Percentiles rank a stretch among this genome's conserved stretches.
Conservation (phyloP, 2,329 filamentous ascomycete genomes). For the Zasmidium cellare region DNA sequence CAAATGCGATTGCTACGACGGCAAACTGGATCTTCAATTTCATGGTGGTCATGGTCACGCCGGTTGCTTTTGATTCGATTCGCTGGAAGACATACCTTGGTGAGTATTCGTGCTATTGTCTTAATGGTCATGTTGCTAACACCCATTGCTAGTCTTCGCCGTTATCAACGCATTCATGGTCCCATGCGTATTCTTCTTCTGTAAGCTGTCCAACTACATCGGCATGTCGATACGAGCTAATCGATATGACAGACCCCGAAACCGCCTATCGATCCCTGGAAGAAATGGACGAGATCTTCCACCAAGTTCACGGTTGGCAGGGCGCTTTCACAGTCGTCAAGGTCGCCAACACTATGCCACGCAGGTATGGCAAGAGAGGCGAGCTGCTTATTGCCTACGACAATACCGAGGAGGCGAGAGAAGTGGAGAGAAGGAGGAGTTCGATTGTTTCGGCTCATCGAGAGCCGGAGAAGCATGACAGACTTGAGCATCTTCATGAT, state of each 20-base stretch:
- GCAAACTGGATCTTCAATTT: conserved; percentile 33
- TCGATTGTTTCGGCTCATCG: conserved; percentile 15
- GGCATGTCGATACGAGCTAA: too few relatives aligned
- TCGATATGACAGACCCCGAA: too few relatives aligned
- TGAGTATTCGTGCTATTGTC: background rate
- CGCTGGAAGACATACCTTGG: conserved; percentile 60
- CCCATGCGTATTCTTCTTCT: conserved; percentile 41
- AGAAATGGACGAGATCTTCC: conserved; percentile 62
- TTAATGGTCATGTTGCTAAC: background rate
- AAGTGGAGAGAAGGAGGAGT: conserved; percentile 25
- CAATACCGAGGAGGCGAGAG: conserved; percentile 34
- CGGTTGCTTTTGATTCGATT: conserved; percentile 58
- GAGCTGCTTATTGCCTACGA: conserved; percentile 57
- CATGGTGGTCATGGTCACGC: conserved; percentile 58
- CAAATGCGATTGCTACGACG: conserved; percentile 45
- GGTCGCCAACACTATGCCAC: conserved; percentile 53
- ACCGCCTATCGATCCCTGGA: conserved; percentile 64
- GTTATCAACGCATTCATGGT: conserved; percentile 64
- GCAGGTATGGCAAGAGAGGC: conserved; percentile 59
- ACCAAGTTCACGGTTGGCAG: conserved; percentile 41
- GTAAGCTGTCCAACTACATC: too few relatives aligned
- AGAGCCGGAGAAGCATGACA: background rate
- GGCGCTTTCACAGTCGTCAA: conserved; percentile 57
- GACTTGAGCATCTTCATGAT: background rate
- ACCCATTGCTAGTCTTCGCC: conserved; percentile 52